Evolutionary conservation across 2,329 filamentous ascomycete species (phyloP).

Genomic region (Aspergillus sp.): DNA sequence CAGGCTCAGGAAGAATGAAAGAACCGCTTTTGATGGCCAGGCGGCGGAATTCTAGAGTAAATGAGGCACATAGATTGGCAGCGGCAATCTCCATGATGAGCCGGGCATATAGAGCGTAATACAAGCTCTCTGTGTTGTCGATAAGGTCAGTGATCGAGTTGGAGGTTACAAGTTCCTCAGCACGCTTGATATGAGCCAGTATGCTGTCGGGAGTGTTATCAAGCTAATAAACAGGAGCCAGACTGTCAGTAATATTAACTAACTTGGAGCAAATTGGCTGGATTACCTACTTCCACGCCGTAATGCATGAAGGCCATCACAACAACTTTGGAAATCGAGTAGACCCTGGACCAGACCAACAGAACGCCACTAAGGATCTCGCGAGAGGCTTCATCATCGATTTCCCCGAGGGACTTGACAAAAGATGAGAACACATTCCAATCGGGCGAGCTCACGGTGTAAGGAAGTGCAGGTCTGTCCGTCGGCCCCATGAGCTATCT

Average conservation of each 20-base stretch:
- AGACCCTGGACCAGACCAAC: conserved; percentile 33
- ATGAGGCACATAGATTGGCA: conserved; percentile 36
- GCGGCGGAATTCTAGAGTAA: conserved; percentile 25
- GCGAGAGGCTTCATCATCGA: conserved; percentile 17
- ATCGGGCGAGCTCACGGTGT: conserved; percentile 31
- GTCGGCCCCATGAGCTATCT: conserved; percentile 18
- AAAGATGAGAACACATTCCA: conserved; percentile 25
- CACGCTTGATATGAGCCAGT: conserved; percentile 29
- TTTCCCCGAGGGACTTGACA: conserved; percentile 18
- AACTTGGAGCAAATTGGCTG: background rate
- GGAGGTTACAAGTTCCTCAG: conserved; percentile 30
- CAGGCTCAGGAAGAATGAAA: conserved; percentile 32
- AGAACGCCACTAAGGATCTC: conserved; percentile 30
- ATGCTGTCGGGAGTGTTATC: conserved; percentile 30
- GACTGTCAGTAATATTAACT: background rate
- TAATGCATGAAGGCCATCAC: conserved; percentile 33
- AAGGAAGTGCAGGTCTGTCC: conserved; percentile 25
- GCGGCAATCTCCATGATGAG: conserved; percentile 38
- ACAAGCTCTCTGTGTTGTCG: conserved; percentile 36
- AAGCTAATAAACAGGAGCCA: conserved; percentile 23
- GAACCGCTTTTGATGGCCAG: conserved; percentile 11
- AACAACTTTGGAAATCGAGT: conserved; percentile 37
- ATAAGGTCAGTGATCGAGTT: conserved; percentile 31
- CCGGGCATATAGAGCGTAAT: conserved; percentile 37
- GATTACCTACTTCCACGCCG: conserved; percentile 32